Percentiles rank a stretch among this genome's conserved stretches.
Evolutionary conservation across 495 filamentous ascomycete genomes (phyloP).

Genomic region (Pyrenula aspistea): DNA sequence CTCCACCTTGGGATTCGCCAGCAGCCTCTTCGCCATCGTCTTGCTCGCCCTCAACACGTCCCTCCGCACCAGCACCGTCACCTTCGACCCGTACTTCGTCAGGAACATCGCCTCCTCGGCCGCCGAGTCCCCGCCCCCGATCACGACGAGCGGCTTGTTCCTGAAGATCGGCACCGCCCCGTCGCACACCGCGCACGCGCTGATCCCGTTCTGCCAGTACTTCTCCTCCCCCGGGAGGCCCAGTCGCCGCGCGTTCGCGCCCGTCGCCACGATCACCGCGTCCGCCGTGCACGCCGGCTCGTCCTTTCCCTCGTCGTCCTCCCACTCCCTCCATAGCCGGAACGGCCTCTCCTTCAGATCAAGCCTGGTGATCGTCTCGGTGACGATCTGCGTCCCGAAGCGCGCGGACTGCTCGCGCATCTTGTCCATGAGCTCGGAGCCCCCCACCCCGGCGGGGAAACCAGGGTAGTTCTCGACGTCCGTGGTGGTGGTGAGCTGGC

Average conservation of each 20-base stretch:
- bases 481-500: slow-evolving; percentile 94
- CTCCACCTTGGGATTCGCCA: slow-evolving; percentile 74
- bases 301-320: slow-evolving; percentile 46
- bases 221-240: slow-evolving; percentile 79
- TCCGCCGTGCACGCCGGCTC: slow-evolving; percentile 70
- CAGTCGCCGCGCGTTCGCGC: slow-evolving; percentile 77
- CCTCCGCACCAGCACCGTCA: slow-evolving; percentile 82
- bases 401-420: slow-evolving; percentile 87
- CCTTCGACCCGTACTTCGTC: slow-evolving; percentile 91
- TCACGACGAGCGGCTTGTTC: slow-evolving; percentile 88
- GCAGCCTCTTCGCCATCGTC: slow-evolving; percentile 81
- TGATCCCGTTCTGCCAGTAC: slow-evolving; percentile 96
- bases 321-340: slow-evolving; percentile 82
- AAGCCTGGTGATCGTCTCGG: slow-evolving; percentile 81
- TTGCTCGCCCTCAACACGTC: slow-evolving; percentile 77
- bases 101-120: slow-evolving; percentile 97
- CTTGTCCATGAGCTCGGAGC: slow-evolving; percentile 78
- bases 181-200: slow-evolving; percentile 94
- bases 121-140: slow-evolving; percentile 92
- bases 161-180: slow-evolving; percentile 95
- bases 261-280: slow-evolving; percentile 86
- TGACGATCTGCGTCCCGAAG: slow-evolving; percentile 84
- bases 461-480: slow-evolving; percentile 98
- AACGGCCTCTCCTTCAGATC: slow-evolving; percentile 81
- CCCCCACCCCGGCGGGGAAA: slow-evolving; percentile 80